These are phyloP conservation scores for Lophiostoma macrostomum DNA, from an alignment of 495 filamentous ascomycete species.

Conservation along the genomic window DNA sequence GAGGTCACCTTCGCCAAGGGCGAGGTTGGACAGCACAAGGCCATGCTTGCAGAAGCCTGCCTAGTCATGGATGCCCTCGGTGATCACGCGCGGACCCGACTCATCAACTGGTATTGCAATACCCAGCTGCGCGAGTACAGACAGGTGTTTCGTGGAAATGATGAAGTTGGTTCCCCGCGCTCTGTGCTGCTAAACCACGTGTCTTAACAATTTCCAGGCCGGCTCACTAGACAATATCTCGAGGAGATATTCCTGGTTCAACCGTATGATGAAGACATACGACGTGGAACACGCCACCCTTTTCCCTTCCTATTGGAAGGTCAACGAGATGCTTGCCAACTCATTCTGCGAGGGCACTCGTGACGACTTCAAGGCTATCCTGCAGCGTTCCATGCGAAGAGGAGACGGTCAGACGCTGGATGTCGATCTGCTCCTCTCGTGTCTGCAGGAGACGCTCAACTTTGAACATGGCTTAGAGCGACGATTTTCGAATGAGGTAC, in stretches of 20 bases:
- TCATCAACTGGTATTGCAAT: constrained; percentile 97
- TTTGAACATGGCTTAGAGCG: constrained; percentile 91
- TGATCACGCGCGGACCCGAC: constrained; percentile 74
- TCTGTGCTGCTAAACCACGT: not conserved
- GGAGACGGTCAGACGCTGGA: constrained; percentile 79
- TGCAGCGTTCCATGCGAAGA: constrained; percentile 78
- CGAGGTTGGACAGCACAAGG: constrained; percentile 68
- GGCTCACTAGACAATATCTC: constrained; percentile 97
- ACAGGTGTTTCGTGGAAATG: constrained; percentile 90
- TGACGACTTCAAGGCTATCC: constrained; percentile 91
- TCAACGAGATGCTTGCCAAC: constrained; percentile 86
- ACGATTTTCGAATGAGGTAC: constrained; percentile 68
- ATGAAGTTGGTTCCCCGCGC: constrained; percentile 54
- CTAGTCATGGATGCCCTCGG: constrained; percentile 93
- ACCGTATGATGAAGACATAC: constrained; percentile 91
- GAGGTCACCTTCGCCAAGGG: constrained; percentile 91
- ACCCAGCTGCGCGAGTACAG: constrained; percentile 94
- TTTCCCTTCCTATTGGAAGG: constrained; percentile 85
- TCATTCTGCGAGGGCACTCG: constrained; percentile 91
- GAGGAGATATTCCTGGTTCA: constrained; percentile 92
- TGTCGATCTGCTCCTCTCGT: constrained; percentile 86
- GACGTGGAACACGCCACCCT: constrained; percentile 89
- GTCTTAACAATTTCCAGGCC: constrained; percentile 46
- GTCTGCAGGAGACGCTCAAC: constrained; percentile 93
- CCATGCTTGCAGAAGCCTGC: constrained; percentile 79